phyloP scores from a whole-genome alignment of 2,329 filamentous ascomycete genomes.

The Aspergillus uvarum region DNA sequence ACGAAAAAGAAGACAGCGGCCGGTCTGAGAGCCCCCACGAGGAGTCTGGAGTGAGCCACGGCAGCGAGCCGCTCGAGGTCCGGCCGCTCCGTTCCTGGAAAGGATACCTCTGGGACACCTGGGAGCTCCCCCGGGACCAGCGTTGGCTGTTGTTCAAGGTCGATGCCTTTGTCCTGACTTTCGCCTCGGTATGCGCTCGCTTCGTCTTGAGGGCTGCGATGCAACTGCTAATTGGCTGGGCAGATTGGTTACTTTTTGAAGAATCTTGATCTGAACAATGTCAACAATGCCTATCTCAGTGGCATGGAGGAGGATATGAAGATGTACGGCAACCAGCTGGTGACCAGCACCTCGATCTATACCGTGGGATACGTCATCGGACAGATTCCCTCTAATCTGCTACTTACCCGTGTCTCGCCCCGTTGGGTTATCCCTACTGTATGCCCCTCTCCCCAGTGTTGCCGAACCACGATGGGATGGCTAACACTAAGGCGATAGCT shows the following conservation, averaged over 20 bases:
- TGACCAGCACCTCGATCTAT: constrained; percentile 42
- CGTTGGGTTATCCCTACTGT: constrained; percentile 43
- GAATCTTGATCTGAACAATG: constrained; percentile 43
- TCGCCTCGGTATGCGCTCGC: constrained; percentile 18
- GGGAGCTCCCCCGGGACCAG: constrained; percentile 22
- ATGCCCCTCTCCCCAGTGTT: not conserved
- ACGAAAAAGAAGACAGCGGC: not conserved
- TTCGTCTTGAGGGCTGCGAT: not conserved
- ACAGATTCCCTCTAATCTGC: constrained; percentile 45
- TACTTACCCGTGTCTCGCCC: constrained; percentile 47
- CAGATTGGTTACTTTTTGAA: constrained; percentile 31
- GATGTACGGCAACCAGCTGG: constrained; percentile 39
- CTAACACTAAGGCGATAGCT: constrained; percentile 13
- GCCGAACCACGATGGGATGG: not conserved
- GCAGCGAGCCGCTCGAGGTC: not conserved
- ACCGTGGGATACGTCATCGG: constrained; percentile 51
- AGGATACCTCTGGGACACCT: constrained; percentile 26
- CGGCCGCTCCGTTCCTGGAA: constrained; percentile 20
- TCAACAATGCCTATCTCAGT: constrained; percentile 44
- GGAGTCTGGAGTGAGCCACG: not conserved
- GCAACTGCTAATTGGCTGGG: not conserved
- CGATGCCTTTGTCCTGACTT: constrained; percentile 29
- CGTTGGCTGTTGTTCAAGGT: constrained; percentile 33
- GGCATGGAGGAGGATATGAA: constrained; percentile 39
- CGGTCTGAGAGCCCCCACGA: not conserved